Conservation (phyloP, 257 asterid species). For the Pogostemon cablin region DNA sequence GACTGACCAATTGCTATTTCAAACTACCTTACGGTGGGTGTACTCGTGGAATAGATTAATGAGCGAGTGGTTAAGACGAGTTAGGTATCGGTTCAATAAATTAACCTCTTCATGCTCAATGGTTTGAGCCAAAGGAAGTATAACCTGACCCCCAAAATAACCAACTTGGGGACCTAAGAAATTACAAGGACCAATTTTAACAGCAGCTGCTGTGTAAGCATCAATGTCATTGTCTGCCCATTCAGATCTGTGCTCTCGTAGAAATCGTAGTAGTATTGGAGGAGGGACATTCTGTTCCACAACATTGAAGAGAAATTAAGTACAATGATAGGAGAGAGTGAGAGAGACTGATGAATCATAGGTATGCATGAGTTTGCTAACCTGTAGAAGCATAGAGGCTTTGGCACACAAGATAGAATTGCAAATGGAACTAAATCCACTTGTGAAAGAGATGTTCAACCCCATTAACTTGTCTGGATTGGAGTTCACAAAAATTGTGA, state of each 20-base stretch:
- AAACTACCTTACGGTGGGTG: background rate
- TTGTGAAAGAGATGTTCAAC: conserved; percentile 61
- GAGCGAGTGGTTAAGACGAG: background rate
- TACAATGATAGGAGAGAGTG: background rate
- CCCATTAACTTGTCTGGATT: conserved; percentile 81
- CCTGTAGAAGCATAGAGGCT: conserved; percentile 96
- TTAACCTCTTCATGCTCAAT: conserved; percentile 95
- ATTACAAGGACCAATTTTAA: conserved; percentile 66
- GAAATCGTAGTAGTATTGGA: conserved; percentile 76
- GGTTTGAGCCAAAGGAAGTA: conserved; percentile 84
- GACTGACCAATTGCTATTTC: background rate
- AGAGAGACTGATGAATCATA: background rate
- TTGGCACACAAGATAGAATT: conserved; percentile 78
- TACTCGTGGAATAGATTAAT: background rate
- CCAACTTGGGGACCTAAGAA: conserved; percentile 56
- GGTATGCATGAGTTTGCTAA: conserved; percentile 25
- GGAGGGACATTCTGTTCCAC: conserved; percentile 81
- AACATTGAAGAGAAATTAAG: conserved; percentile 18
- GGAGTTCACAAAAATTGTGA: conserved; percentile 77
- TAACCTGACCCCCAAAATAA: conserved; percentile 76
- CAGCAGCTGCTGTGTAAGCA: conserved; percentile 79
- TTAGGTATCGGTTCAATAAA: conserved; percentile 2
- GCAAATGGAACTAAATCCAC: conserved; percentile 66
- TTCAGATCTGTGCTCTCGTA: conserved; percentile 91
- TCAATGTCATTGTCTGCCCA: conserved; percentile 90